Evolutionary conservation across 1,284 basidiomycete genomes (phyloP).

Genomic region (Testicularia cyperi): DNA sequence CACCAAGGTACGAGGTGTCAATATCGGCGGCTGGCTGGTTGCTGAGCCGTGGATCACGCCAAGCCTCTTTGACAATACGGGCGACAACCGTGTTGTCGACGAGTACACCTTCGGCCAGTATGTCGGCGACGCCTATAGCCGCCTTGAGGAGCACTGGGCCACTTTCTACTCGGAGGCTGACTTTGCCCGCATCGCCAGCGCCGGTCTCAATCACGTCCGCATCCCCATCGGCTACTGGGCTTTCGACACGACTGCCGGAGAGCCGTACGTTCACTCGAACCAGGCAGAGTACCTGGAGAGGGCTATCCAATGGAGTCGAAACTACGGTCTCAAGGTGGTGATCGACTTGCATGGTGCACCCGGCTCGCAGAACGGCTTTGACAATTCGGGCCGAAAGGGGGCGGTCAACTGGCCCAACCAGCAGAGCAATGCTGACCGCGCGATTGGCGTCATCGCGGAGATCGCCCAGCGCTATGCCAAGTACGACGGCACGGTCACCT

Average conservation of each 20-base stretch:
- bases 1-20: conserved; percentile 50
- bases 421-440: conserved; percentile 70
- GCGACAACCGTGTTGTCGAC: conserved; percentile 65
- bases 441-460: conserved; percentile 69
- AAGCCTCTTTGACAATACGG: conserved; percentile 63
- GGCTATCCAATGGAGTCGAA: conserved; percentile 77
- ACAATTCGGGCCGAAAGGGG: conserved; percentile 70
- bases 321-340: conserved; percentile 78
- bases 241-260: conserved; percentile 75
- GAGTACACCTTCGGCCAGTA: conserved; percentile 81
- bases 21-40: conserved; percentile 58
- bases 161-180: conserved; percentile 80
- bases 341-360: conserved; percentile 69
- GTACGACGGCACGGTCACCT: conserved; percentile 50
- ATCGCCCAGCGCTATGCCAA: conserved; percentile 54
- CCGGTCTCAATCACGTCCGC: conserved; percentile 70
- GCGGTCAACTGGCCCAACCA: conserved; percentile 73
- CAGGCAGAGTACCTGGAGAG: conserved; percentile 65
- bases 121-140: conserved; percentile 48
- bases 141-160: conserved; percentile 68
- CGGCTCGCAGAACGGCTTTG: conserved; percentile 61
- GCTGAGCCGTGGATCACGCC: conserved; percentile 57
- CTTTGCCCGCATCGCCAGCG: conserved; percentile 67
- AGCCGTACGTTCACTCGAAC: conserved; percentile 82
- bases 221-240: conserved; percentile 93